These are phyloP conservation scores for Epithele typhae DNA, from an alignment of 768 basidiomycete genomes.

Conservation along the genomic window DNA sequence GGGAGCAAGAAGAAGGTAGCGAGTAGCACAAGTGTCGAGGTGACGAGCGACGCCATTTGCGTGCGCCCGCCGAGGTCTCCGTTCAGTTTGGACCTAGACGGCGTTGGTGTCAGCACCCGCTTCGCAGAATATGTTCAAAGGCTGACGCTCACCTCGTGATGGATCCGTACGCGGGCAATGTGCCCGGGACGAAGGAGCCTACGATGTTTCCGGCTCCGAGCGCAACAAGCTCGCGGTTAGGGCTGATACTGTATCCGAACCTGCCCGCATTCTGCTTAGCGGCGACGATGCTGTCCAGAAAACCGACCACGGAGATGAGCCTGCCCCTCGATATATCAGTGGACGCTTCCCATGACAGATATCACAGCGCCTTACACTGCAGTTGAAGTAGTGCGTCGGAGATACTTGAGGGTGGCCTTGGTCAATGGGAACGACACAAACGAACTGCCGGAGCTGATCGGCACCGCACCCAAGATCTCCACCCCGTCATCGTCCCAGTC, in stretches of 20 bases:
- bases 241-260: constrained; percentile 85
- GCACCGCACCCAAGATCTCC: constrained; percentile 77
- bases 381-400: constrained; percentile 79
- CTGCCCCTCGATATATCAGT: constrained; percentile 29
- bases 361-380: constrained; percentile 51
- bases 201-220: constrained; percentile 80
- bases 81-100: constrained; percentile 71
- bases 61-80: constrained; percentile 85
- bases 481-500: constrained; percentile 78
- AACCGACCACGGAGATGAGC: constrained; percentile 80
- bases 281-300: constrained; percentile 91
- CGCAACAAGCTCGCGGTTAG: constrained; percentile 94
- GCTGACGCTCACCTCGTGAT: constrained; percentile 64
- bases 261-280: constrained; percentile 88
- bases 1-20: constrained; percentile 90
- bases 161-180: constrained; percentile 88
- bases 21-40: constrained; percentile 68
- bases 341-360: no score
- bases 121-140: background rate
- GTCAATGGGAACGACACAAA: constrained; percentile 76
- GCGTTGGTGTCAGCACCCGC: background rate
- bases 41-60: constrained; percentile 84
- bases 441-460: constrained; percentile 51
- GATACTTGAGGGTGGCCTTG: constrained; percentile 52
- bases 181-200: constrained; percentile 80